Base-by-base conservation (phyloP, 2,329 filamentous ascomycete species). In the Diplodia corticola region DNA sequence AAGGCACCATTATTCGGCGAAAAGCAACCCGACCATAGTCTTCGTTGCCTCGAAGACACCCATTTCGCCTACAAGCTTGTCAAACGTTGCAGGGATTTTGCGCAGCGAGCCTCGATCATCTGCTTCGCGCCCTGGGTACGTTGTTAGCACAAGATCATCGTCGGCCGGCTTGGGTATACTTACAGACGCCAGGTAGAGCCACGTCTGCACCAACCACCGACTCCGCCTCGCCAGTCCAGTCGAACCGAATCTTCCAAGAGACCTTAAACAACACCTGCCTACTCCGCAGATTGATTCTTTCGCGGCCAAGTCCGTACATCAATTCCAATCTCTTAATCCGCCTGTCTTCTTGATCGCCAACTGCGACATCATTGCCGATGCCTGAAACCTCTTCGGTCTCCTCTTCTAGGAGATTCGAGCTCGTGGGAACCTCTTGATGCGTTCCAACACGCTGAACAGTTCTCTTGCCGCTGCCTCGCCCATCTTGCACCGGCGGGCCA, bases 141-240 rank as follows among this genome's bases (percentile, higher is more conserved):
- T 48, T 12, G 46, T 64, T 53, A 68, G 37, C 60, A 53, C 5
- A n/a, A 30, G 7, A 3, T 24, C n/a, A 17, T 61, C 10, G 33
- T 15, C 17, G 7, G 9, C 46, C 87, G 4, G 6, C 30, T 28
- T 9, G 24, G 50, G 17, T 51, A 24, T 20, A 84, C 88, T 84
- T 77, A 91, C 89, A 91, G 73, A 85, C 86, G 7, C 79, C 81
- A 0, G 89, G 89, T 48, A 88, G 78, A 4, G 84, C 84, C 2
- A 87, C 78, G 68, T 85, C 73, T 12, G 88, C 79, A 4, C 78
- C 78, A 17, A 91, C 76, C 51, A 80, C 80, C 69, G 85, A 90
- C 71, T 85, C 83, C 4, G 87, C 89, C 72, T 91, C 89, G 5
- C 89, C 89, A 0, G 88, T 89, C 89, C 89, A 91, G 74, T 91